Evolutionary conservation across 2,329 filamentous ascomycete genomes (phyloP).

Genomic region (Pleurostoma richardsiae): DNA sequence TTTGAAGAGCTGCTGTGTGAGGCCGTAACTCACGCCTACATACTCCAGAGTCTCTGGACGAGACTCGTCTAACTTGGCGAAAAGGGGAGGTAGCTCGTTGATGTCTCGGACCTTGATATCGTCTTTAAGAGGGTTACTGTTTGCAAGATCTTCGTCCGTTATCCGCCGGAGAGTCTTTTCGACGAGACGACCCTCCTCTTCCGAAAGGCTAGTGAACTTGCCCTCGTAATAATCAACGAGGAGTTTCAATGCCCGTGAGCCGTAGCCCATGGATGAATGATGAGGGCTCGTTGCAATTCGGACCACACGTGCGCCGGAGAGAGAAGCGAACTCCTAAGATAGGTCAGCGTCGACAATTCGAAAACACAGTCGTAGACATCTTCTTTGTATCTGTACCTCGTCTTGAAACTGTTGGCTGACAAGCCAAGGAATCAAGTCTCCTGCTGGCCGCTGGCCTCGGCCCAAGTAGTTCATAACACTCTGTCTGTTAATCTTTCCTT

Average conservation of each 20-base stretch:
- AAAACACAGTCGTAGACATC: no score
- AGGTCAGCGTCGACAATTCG: no score
- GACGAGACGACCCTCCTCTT: slow-evolving; percentile 50
- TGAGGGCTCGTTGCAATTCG: slow-evolving; percentile 96
- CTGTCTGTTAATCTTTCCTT: slow-evolving; percentile 90
- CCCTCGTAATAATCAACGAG: slow-evolving; percentile 92
- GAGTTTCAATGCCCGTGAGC: slow-evolving; percentile 80
- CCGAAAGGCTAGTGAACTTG: slow-evolving; percentile 79
- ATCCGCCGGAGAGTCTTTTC: slow-evolving; percentile 69
- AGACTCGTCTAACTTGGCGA: slow-evolving; percentile 80
- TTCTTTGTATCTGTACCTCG: slow-evolving; percentile 34
- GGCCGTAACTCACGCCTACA: slow-evolving; percentile 88
- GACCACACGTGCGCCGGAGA: slow-evolving; percentile 88
- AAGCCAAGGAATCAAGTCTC: slow-evolving; percentile 95
- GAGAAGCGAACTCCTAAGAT: slow-evolving; percentile 69
- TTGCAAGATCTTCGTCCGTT: slow-evolving; percentile 76
- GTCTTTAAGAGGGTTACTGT: slow-evolving; percentile 73
- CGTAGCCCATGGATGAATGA: slow-evolving; percentile 89
- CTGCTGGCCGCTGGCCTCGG: slow-evolving; percentile 80
- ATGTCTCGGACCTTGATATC: slow-evolving; percentile 89
- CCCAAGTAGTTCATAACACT: slow-evolving; percentile 88
- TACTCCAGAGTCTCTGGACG: slow-evolving; percentile 81
- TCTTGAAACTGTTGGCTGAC: slow-evolving; percentile 98
- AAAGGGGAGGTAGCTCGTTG: slow-evolving; percentile 86
- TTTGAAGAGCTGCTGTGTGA: slow-evolving; percentile 82